Evolutionary conservation across 371 early-diverging fungal genomes (phyloP).

Genomic region (Mortierella sp.): DNA sequence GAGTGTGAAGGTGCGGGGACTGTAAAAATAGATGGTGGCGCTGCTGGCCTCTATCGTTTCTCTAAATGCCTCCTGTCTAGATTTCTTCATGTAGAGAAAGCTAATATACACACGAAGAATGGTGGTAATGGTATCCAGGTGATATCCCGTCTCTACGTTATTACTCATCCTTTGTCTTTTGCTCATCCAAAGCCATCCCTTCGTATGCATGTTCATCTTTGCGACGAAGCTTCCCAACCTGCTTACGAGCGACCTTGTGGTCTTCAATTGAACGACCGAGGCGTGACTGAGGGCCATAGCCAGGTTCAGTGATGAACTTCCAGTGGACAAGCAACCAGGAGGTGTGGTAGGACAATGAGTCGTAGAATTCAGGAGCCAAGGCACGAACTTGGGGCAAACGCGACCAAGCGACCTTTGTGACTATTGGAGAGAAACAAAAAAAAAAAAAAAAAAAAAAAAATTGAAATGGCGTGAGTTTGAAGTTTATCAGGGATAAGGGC

Average conservation of each 20-base stretch:
- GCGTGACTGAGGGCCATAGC: conserved; percentile 88
- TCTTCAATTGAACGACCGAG: conserved; percentile 80
- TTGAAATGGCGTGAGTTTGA: too few species aligned
- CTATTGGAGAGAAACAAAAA: too few species aligned
- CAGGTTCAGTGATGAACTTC: conserved; percentile 80
- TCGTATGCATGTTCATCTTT: conserved; percentile 52
- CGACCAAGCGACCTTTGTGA: conserved; percentile 87
- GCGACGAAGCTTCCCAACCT: conserved; percentile 55
- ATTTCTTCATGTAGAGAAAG: too few species aligned
- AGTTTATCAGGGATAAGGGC: too few species aligned
- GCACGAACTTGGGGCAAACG: conserved; percentile 84
- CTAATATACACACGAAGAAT: too few species aligned
- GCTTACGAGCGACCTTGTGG: conserved; percentile 75
- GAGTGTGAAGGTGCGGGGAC: background rate
- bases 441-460: too few species aligned
- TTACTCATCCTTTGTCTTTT: conserved; percentile 35
- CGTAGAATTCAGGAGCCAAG: conserved; percentile 93
- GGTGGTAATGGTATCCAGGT: too few species aligned
- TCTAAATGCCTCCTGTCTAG: background rate
- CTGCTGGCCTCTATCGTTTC: background rate
- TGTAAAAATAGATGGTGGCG: background rate
- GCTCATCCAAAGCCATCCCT: conserved; percentile 43
- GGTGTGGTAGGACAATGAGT: conserved; percentile 85
- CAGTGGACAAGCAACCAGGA: conserved; percentile 91
- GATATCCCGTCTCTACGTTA: too few species aligned